Evolutionary conservation across 2,329 filamentous ascomycete genomes (phyloP), one percentile per base, ranked within the genome.

Genomic region (Talaromyces sp.): DNA sequence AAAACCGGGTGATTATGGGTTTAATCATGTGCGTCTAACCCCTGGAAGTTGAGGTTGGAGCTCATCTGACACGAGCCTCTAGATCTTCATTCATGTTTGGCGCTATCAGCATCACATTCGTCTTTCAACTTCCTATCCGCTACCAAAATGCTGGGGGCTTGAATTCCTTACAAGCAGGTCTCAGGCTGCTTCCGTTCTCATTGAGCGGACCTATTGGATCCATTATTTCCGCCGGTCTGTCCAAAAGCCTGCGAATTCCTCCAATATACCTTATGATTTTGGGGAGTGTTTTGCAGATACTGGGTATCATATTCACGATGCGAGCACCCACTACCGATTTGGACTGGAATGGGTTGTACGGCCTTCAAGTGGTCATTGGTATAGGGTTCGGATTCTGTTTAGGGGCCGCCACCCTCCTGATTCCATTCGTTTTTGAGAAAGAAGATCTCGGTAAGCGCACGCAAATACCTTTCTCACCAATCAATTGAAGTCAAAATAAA

Each of bases 181-280:
- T 43, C 17, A 36, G 39, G 15, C 11, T 53, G 5, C 36, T 58
- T 45, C 56, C 56, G 17, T 53, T 53, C 21, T 33, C 46, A 19
- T 9, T 59, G 19, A 21, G 35, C 13, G 22, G 41, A 10, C 40
- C 43, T 36, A 5, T 36, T 19, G 52, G 19, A 22, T 43, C 43
- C 9, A 48, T 48, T 19, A 6, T 48, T 7, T 17, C 43, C 25
- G 43, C 43, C 37, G 17, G 25, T 37, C 40, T 25, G 28, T 37
- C 19, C 25, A 59, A 67, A 33, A 33, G 25, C 43, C n/a, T 48
- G n/a, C 43, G 43, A 5, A 66, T 67, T 41, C 52, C 69, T 13
- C 68, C 71, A 5, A 63, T 70, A 19, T 72, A 73, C 45, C 56
- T 73, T 1, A 48, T 74, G 13, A 19, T 71, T 2, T 59, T 63